These are phyloP conservation scores for Podaxis sp. DNA, from an alignment of 768 basidiomycete species.

Conservation along the genomic window DNA sequence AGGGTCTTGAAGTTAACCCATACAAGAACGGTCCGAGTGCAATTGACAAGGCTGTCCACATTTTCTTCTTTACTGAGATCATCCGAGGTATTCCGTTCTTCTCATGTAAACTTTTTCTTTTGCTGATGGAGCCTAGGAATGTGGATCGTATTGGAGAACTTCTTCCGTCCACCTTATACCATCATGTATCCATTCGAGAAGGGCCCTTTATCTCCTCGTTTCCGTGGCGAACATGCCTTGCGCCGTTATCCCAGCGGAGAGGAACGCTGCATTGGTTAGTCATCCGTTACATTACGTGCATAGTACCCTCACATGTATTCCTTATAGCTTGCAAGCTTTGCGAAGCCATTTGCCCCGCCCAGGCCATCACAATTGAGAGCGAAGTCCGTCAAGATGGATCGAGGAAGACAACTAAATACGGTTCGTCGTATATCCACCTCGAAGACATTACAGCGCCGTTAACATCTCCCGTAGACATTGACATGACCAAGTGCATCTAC, in stretches of 20 bases:
- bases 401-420: constrained; percentile 96
- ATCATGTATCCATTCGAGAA: constrained; percentile 99
- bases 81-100: constrained; percentile 61
- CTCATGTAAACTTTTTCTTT: not conserved
- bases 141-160: constrained; percentile 94
- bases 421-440: constrained; percentile 33
- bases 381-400: constrained; percentile 95
- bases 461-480: constrained; percentile 63
- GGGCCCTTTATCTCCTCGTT: constrained; percentile 94
- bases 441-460: constrained; percentile 8
- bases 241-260: constrained; percentile 96
- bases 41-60: constrained; percentile 90
- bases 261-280: constrained; percentile 95
- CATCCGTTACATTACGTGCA: not conserved
- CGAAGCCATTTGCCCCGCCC: constrained; percentile 98
- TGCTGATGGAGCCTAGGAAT: constrained; percentile 57
- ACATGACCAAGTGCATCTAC: constrained; percentile 99
- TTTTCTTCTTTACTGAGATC: constrained; percentile 99
- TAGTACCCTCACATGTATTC: constrained; percentile 5
- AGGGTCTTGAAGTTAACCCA: constrained; percentile 55
- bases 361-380: constrained; percentile 98
- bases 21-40: constrained; percentile 83
- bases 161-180: constrained; percentile 94
- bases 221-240: constrained; percentile 97
- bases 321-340: constrained; percentile 92